Base-by-base conservation (phyloP, 2,329 filamentous ascomycete genomes). In the Penicillium hesseltinei region DNA sequence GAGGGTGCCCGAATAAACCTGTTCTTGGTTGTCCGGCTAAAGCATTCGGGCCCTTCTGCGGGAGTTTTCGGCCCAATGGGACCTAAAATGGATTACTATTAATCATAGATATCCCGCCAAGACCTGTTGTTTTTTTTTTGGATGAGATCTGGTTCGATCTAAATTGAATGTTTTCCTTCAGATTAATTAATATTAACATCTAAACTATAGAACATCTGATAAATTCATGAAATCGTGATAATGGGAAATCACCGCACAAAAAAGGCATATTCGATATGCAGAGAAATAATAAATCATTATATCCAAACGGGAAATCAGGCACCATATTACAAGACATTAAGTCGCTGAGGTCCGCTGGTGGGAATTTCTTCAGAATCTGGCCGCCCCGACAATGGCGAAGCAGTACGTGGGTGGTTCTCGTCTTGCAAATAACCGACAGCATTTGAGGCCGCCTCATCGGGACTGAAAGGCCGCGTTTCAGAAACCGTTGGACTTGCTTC, bases 401-500 rank as follows among this genome's bases (percentile, higher is more conserved):
- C 43, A 4, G 51, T 55, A 59, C 58, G 49, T 17, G 21, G 29
- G 29, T 57, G 47, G 17, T 25, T 43, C 7, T 64, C 63, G 6
- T 66, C 62, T 43, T 47, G 52, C 35, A 54, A 54, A 57, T 43
- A 54, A 9, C 46, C 54, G 19, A 58, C 35, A 39, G 13, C 39
- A 27, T 25, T 53, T 3, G 53, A 49, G 33, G 51, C n/a, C 3
- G 53, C 57, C 19, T 66, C 65, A 9, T 63, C 63, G 19, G 51
- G 46, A 48, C 35, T 45, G 19, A 44, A 59, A 19, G 58, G 49
- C 9, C 56, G 51, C 10, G 49, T 38, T 19, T 66, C 63, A 7
- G 62, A 60, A 6, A 51, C 31, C 7, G 64, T 66, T 8, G 72
- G 70, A 31, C 69, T 72, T 23, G 62, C 67, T 51, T 76, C 73